Base-by-base conservation (phyloP, 495 filamentous ascomycete genomes). In the Penicillium cosmopolitanum region DNA sequence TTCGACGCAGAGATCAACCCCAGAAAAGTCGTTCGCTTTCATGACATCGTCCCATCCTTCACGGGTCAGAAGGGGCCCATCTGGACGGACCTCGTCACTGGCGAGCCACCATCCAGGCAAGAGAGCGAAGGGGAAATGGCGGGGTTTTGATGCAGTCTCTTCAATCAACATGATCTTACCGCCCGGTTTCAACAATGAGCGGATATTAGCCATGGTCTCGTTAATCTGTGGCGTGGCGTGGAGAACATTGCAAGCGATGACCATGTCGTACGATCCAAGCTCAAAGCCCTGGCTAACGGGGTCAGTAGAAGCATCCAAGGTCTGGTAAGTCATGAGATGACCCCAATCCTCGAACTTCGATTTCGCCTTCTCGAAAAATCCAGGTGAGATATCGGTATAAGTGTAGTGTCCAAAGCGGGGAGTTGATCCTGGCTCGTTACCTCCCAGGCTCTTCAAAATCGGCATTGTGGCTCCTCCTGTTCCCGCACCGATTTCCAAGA, bases 211-310 rank as follows among this genome's bases (percentile, higher is more conserved):
- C 74, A 86, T 78, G 2, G 81, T 84, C 11, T 72, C 65, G 31
- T 66, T 60, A 54, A 83, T 73, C 9, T 71, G 72, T 25, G 71
- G 66, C 1, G 83, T 85, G 1, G 83, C 78, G 50, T 86, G 85
- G 2, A 87, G 60, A 4, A 81, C 79, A 52, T 83, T 76, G 42
- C 70, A 79, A 1, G 82, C 78, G n/a, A 86, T 64, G 11, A 85
- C 72, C 23, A 84, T 44, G 50, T 85, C 83, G 34, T 79, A 86
- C 0, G 59, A 66, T 0, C 65, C 71, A 13, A 66, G 69, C 2
- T 68, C 70, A 55, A 82, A 85, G 16, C 81, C 82, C 57, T 87
- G 82, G 0, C 50, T 50, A 0, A 58, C 54, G 0, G 77, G 77
- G 57, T 82, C 74, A 18, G 69, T 55, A 9, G 79, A 78, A 15